phyloP scores from a whole-genome alignment of 306 rosid species.

The Pyrus betulifolia region DNA sequence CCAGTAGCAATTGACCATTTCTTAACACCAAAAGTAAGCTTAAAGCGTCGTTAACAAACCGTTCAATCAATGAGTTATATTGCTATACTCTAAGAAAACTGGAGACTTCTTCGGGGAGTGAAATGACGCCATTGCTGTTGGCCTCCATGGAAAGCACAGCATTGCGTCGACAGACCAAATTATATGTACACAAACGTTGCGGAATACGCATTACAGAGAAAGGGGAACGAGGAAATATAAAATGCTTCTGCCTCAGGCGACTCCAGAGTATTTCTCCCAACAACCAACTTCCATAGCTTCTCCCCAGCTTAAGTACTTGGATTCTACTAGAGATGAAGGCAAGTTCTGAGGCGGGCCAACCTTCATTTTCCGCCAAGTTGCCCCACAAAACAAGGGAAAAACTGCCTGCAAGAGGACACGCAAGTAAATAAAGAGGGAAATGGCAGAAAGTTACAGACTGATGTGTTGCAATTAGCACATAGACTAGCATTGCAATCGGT shows the following conservation, averaged over 20 bases:
- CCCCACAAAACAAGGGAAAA: slow-evolving; percentile 10
- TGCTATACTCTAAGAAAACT: slow-evolving; percentile 5
- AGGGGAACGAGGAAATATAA: slow-evolving; percentile 1
- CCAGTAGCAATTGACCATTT: neutral
- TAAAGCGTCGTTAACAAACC: slow-evolving; percentile 16
- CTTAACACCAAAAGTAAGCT: slow-evolving; percentile 8
- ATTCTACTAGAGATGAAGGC: slow-evolving; percentile 15
- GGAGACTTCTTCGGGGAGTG: slow-evolving; percentile 10
- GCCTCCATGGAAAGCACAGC: slow-evolving; percentile 22
- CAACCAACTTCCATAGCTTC: neutral
- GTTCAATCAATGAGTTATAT: slow-evolving; percentile 16
- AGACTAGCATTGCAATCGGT: neutral
- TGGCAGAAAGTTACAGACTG: neutral
- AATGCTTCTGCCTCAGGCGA: slow-evolving; percentile 18
- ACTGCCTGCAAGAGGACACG: slow-evolving; percentile 29
- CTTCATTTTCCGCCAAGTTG: slow-evolving; percentile 23
- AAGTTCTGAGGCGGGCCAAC: slow-evolving; percentile 9
- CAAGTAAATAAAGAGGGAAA: neutral
- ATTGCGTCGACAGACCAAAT: slow-evolving; percentile 27
- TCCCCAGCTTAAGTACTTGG: slow-evolving; percentile 8
- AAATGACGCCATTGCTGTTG: slow-evolving; percentile 22
- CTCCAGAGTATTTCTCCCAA: slow-evolving; percentile 7
- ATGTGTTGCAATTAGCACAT: neutral
- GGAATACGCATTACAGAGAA: slow-evolving; percentile 1
- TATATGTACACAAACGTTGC: slow-evolving; percentile 46